Base-by-base conservation (phyloP, 73 alveolate genomes). In the Paramecium primaurelia region DNA sequence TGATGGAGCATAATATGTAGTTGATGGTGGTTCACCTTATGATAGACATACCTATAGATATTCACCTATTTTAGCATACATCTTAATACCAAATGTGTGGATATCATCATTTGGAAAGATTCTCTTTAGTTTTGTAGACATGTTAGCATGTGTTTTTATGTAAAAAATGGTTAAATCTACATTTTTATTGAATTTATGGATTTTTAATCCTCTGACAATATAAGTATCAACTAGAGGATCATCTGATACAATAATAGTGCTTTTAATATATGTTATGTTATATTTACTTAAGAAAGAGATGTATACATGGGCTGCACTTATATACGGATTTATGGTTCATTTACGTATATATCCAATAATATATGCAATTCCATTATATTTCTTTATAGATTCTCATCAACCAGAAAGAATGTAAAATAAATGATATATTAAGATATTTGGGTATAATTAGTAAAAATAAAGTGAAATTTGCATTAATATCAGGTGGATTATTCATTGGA, bases 31-130 rank as follows among this genome's bases (percentile, higher is more conserved):
- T 28, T 95, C 99, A 42, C 99, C 99, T 34, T 98, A 94, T 90
- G 96, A 96, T 77, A 91, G 99, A 84, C 99, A 97, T 71, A 98
- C 99, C 6, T 98, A 97, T 87, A 89, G 99, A 77, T 98, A 98
- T 92, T 97, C 99, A 38, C 99, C 99, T 5, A 86, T 98, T 38
- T 86, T 97, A 42, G 99, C 99, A 12, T 96, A 88, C 95, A 83
- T 92, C 36, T 12, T 92, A 58, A 77, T 92, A 4, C 95, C 95
- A 4, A 75, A 83, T 30, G 58, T 36, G 30, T 85, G 45, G 45
- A 45, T 68, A 10, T 51, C 85, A 59, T 51, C 85, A 40, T 92
- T 92, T 92, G 95, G 93, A 26, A 92, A 92, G 40, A 75, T 83
- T 22, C 59, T 97, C 14, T 95, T 97, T 92, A 86, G 95, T 49